These are phyloP conservation scores for Allium fistulosum DNA, from an alignment of 106 monocot species.

Conservation along the genomic window DNA sequence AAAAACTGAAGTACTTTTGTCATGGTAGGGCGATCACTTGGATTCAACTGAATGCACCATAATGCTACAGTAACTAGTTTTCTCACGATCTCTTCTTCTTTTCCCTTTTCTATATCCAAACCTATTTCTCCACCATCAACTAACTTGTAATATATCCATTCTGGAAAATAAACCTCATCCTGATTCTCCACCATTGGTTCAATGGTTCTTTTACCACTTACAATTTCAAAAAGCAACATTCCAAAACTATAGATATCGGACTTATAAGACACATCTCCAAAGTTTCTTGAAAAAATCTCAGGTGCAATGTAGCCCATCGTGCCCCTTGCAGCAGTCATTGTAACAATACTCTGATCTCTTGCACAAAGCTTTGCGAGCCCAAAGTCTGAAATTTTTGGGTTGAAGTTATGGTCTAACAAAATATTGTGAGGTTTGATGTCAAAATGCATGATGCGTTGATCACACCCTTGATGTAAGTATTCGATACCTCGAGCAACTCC, in stretches of 20 bases:
- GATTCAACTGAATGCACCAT: constrained; percentile 50
- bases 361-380: constrained; percentile 33
- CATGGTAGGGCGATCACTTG: constrained; percentile 33
- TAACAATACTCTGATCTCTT: constrained; percentile 24
- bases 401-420: constrained; percentile 27
- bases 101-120: neutral
- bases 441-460: constrained; percentile 45
- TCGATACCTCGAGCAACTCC: constrained; percentile 36
- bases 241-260: constrained; percentile 54
- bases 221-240: constrained; percentile 42
- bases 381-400: constrained; percentile 30
- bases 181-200: constrained; percentile 12
- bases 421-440: constrained; percentile 55
- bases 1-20: constrained; percentile 25
- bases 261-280: constrained; percentile 32
- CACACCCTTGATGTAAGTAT: constrained; percentile 39
- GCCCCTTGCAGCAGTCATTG: constrained; percentile 30
- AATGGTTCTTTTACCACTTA: constrained; percentile 25
- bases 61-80: constrained; percentile 27
- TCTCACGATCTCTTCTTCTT: constrained; percentile 11
- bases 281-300: constrained; percentile 36
- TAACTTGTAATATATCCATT: constrained; percentile 26
- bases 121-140: neutral
- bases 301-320: constrained; percentile 49
- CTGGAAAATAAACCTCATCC: constrained; percentile 29